phyloP scores from a whole-genome alignment of 2,329 filamentous ascomycete species.

The Fusarium avenaceum region DNA sequence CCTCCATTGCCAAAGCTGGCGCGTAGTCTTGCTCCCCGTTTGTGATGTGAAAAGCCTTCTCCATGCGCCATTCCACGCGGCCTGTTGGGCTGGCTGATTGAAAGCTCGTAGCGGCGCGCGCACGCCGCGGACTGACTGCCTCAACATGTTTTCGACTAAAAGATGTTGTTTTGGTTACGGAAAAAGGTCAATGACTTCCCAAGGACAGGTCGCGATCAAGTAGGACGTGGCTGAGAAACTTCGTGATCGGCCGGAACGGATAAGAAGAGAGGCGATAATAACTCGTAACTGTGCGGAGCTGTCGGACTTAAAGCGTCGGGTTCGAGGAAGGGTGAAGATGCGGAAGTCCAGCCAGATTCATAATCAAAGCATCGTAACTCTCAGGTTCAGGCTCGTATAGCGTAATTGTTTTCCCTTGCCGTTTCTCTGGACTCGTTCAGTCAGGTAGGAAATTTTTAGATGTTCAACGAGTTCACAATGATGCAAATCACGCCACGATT shows the following conservation, averaged over 20 bases:
- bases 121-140: constrained; percentile 46
- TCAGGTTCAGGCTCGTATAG: constrained; percentile 4
- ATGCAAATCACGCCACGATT: constrained; percentile 46
- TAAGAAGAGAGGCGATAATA: constrained; percentile 37
- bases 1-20: constrained; percentile 43
- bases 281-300: constrained; percentile 42
- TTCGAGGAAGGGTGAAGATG: constrained; percentile 23
- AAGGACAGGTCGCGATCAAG: background rate
- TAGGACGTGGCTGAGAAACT: constrained; percentile 23
- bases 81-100: constrained; percentile 35
- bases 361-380: constrained; percentile 30
- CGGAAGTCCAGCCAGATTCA: constrained; percentile 13
- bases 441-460: constrained; percentile 34
- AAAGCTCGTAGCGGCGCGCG: constrained; percentile 41
- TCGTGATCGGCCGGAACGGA: constrained; percentile 27
- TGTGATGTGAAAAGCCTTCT: constrained; percentile 49
- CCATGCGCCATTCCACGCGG: constrained; percentile 49
- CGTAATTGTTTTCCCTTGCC: constrained; percentile 16
- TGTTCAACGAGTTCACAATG: constrained; percentile 31
- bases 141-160: constrained; percentile 44
- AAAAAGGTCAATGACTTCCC: background rate
- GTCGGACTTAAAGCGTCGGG: constrained; percentile 37
- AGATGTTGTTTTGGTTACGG: background rate
- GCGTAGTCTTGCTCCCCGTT: constrained; percentile 33
- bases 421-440: constrained; percentile 16